Evolutionary conservation across 352 stramenopile genomes (phyloP), one percentile per base, ranked within the genome.

Genomic region (Globisporangium acanthophoron): DNA sequence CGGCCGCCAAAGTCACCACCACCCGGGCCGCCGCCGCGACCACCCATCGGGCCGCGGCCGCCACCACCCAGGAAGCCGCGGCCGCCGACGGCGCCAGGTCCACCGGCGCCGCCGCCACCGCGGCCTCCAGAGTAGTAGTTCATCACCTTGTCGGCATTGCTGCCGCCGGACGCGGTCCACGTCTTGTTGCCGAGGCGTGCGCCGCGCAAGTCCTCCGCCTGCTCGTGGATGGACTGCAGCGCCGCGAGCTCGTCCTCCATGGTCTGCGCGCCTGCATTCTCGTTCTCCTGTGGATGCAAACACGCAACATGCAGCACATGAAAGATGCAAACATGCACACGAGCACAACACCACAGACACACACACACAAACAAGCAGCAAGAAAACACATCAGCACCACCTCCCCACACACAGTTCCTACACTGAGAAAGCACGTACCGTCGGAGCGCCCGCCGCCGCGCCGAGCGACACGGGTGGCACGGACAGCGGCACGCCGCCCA

Each of bases 241-340:
- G 82, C 85, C 21, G 84, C 81, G 44, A 94, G 56, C 52, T 94
- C 85, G 50, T 94, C 85, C 59, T 94, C 85, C 76, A 92, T 83
- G 1, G 85, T 94, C 61, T 94, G 77, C 5, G 85, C 82, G 20
- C 82, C 85, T 40, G 61, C 71, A 39, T 18, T 11, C 15, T 37
- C 53, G 16, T 46, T 44, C 31, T 46, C 52, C 51, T 64, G 31
- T 16, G 6, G 52, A 59, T 41, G 52, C 50, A 65, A 9, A 57
- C 29, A 58, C 46, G n/a, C 20, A 61, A 35, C 27, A 64, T 58
- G 37, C 13, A 43, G 37, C 12, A 43, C 18, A 43, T 43, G 37
- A 18, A 43, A 5, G 37, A 53, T 27, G 47, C 49, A 46, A 56
- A 52, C 37, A 54, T 11, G 68, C 5, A 71, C 31, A 44, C 20